Base-by-base conservation (phyloP, 2,329 filamentous ascomycete species). In the Alternaria hordeiaustralica region DNA sequence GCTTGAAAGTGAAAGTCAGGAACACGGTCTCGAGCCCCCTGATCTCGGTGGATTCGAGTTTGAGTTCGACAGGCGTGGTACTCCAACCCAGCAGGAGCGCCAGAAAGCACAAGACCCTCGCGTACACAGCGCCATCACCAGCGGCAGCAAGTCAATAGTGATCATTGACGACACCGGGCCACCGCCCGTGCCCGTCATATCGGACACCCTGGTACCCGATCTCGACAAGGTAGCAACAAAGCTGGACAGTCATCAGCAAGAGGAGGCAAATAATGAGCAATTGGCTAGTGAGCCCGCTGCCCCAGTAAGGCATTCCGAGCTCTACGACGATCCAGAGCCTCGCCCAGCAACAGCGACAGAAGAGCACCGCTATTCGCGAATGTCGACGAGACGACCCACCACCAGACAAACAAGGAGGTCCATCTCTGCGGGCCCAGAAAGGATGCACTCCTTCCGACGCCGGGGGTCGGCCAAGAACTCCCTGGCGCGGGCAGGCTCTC, bases 71-170 rank as follows among this genome's bases (percentile, higher is more conserved):
- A 72, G 71, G 18, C 68, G 64, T 12, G 64, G 67, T 10, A 63
- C 72, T 6, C 56, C 65, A 15, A 57, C 60, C 3, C 58, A 62
- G 6, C 63, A 71, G 10, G 62, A 70, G 6, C 60, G 44, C 18
- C 36, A 30, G 30, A 65, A 63, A 5, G 58, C 54, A 11, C 62
- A 80, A 63, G 62, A 75, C 68, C 58, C 80, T 85, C 69, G 77
- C 18, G 76, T 80, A 36, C 74, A 83, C 56, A 88, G 86, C 67
- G 83, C 84, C 60, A 87, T 95, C 47, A 96, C 93, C 0, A 85
- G 86, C 11, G 92, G 93, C n/a, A 97, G 93, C 83, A 91, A 94
- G 75, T 97, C 93, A 0, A 96, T 97, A 68, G 86, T 97, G 59
- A 96, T 97, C 73, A 89, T 97, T 36, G 92, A 96, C 70, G 87